These are phyloP conservation scores for Debaryomyces subglobosus DNA, from an alignment of 1,139 yeast species.

Conservation along the genomic window DNA sequence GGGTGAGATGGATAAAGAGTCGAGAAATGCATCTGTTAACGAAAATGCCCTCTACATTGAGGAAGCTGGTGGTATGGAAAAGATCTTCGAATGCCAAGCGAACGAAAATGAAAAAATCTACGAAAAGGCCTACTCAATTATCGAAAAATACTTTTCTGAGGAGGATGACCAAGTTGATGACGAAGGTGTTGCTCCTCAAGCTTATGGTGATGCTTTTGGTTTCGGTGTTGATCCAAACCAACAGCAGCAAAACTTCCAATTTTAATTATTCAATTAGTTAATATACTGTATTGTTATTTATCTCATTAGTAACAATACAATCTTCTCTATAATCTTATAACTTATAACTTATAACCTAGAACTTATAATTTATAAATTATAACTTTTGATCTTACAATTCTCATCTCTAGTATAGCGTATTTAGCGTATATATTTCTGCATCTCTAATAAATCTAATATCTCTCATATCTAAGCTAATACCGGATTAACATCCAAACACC, in stretches of 20 bases:
- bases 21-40: conserved; percentile 67
- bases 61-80: conserved; percentile 98
- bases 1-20: conserved; percentile 91
- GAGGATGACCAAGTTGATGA: conserved; percentile 78
- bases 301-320: background rate
- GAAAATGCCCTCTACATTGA: conserved; percentile 90
- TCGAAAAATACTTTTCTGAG: conserved; percentile 87
- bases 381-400: conserved; percentile 1
- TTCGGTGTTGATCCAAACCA: conserved; percentile 67
- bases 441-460: conserved; percentile 5
- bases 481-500: background rate
- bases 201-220: conserved; percentile 82
- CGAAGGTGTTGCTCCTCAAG: conserved; percentile 80
- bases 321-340: background rate
- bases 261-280: conserved; percentile 24
- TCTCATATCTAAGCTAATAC: background rate
- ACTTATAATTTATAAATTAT: background rate
- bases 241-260: conserved; percentile 54
- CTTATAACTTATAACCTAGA: background rate
- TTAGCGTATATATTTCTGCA: conserved; percentile 7
- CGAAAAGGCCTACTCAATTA: conserved; percentile 85
- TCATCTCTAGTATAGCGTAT: conserved; percentile 6
- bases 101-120: conserved; percentile 91
- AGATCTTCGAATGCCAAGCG: conserved; percentile 89
- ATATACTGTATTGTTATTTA: background rate